phyloP scores from a whole-genome alignment of 1,284 basidiomycete species.

The Trichosporon asahii region DNA sequence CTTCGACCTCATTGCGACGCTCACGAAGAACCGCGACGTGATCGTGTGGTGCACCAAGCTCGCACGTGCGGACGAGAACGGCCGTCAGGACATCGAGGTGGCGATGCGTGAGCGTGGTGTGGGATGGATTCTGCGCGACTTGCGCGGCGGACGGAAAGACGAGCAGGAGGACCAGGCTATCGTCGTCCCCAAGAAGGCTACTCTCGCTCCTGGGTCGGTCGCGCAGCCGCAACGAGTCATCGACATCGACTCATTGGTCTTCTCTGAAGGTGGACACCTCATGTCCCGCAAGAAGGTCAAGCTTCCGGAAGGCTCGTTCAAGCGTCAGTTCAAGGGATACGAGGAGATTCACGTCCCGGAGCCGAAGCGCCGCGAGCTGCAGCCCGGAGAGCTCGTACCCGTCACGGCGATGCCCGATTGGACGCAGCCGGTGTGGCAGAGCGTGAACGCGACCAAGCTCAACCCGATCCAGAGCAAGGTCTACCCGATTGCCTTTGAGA shows the following conservation, averaged over 20 bases:
- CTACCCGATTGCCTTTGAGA: constrained; percentile 88
- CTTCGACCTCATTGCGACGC: constrained; percentile 84
- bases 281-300: constrained; percentile 99
- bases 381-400: constrained; percentile 67
- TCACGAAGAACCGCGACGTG: constrained; percentile 93
- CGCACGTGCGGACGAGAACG: constrained; percentile 82
- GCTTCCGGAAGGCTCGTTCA: constrained; percentile 95
- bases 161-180: constrained; percentile 55
- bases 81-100: constrained; percentile 90
- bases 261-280: constrained; percentile 89
- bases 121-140: constrained; percentile 89
- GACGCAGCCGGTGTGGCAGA: constrained; percentile 79
- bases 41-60: constrained; percentile 98
- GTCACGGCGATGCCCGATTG: constrained; percentile 76
- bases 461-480: constrained; percentile 94
- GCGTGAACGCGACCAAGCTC: constrained; percentile 55
- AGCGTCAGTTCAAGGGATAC: constrained; percentile 92
- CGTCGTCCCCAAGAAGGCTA: constrained; percentile 76
- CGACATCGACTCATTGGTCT: constrained; percentile 92
- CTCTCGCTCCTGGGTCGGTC: constrained; percentile 80
- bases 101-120: constrained; percentile 97
- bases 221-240: constrained; percentile 80
- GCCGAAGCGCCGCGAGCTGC: constrained; percentile 72
- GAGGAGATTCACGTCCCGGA: constrained; percentile 98
- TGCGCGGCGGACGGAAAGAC: constrained; percentile 67